Conservation (phyloP, 192 early-diverging fungal genomes). For the Pilaira anomala region DNA sequence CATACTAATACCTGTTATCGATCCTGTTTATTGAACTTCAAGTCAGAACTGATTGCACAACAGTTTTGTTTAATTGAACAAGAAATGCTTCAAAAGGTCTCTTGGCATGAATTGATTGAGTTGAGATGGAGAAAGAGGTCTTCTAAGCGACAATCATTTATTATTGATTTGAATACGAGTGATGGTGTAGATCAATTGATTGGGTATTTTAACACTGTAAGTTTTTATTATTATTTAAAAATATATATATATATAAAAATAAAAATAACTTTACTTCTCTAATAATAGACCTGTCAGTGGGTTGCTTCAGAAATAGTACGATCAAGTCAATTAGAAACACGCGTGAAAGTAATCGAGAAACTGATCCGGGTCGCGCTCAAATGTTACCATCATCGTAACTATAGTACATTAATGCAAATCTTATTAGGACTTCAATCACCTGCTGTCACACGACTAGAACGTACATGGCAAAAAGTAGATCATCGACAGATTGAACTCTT, state of each 20-base stretch:
- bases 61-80: conserved; percentile 55
- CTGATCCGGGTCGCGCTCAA: conserved; percentile 62
- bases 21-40: no score
- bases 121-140: conserved; percentile 38
- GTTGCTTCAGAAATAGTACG: conserved; percentile 56
- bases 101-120: conserved; percentile 56
- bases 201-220: conserved; percentile 29
- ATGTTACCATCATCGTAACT: conserved; percentile 58
- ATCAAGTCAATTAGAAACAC: conserved; percentile 36
- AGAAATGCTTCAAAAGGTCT: conserved; percentile 42
- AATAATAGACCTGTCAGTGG: conserved; percentile 47
- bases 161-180: neutral
- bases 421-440: conserved; percentile 56
- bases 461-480: conserved; percentile 52
- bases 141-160: neutral
- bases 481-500: conserved; percentile 44
- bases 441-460: conserved; percentile 47
- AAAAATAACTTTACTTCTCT: neutral
- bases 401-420: conserved; percentile 57
- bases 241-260: neutral
- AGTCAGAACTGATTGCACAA: conserved; percentile 47
- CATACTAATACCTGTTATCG: no score
- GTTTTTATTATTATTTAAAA: neutral
- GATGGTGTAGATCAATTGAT: conserved; percentile 25
- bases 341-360: conserved; percentile 57